These are phyloP conservation scores for Podochytrium sp. DNA, from an alignment of 192 early-diverging fungal genomes.

Conservation along the genomic window DNA sequence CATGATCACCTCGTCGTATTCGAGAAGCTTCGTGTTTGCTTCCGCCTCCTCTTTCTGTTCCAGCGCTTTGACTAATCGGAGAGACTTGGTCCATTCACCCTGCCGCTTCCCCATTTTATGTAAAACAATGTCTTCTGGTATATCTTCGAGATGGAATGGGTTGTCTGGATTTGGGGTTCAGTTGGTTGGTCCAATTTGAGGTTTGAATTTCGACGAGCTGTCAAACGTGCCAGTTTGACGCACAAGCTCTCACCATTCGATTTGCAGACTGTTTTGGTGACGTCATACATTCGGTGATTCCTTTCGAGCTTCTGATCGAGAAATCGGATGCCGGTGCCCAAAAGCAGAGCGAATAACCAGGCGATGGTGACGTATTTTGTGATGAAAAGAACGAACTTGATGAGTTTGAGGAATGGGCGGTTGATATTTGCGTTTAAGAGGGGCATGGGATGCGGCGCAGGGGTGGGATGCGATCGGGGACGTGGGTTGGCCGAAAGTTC, in stretches of 20 bases:
- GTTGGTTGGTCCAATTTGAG: not conserved
- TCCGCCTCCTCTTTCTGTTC: not conserved
- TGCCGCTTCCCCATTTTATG: not conserved
- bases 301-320: no score
- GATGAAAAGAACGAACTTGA: not conserved
- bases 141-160: not conserved
- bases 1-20: not conserved
- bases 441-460: not conserved
- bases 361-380: no score
- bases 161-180: not conserved
- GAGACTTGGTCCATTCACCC: not conserved
- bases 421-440: not conserved
- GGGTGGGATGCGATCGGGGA: no score
- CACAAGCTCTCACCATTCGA: not conserved
- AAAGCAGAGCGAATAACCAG: not conserved
- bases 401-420: not conserved
- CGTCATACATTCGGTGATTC: not conserved
- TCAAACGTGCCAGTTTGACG: not conserved
- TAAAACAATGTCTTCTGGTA: not conserved
- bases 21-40: not conserved
- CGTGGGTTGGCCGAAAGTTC: no score
- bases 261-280: not conserved
- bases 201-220: not conserved
- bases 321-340: not conserved
- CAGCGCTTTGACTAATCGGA: not conserved